These are phyloP conservation scores for Cryptococcus sp. DNA, from an alignment of 1,284 basidiomycete species.

Conservation along the genomic window DNA sequence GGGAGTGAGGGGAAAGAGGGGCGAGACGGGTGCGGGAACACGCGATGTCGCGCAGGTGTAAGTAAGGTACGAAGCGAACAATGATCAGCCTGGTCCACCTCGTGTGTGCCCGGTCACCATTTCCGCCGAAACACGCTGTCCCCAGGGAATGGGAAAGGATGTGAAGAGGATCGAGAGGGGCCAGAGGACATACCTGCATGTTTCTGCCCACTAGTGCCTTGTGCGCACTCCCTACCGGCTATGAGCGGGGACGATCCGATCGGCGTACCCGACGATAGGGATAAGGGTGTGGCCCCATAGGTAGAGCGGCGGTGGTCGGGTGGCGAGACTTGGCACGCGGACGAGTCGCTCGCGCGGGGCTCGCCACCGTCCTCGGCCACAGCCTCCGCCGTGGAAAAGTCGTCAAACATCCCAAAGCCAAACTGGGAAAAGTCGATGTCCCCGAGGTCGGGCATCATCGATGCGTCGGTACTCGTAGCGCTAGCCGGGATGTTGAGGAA, in stretches of 20 bases:
- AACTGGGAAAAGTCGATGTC: slow-evolving; percentile 6
- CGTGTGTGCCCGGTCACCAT: too few relatives aligned
- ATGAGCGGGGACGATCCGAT: background rate
- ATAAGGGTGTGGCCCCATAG: background rate
- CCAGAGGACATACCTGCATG: background rate
- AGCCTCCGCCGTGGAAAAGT: background rate
- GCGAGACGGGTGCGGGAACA: too few relatives aligned
- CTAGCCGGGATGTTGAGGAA: slow-evolving; percentile 11
- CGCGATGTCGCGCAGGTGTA: too few relatives aligned
- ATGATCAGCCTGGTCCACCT: too few relatives aligned
- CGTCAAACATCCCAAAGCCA: background rate
- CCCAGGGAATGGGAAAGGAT: background rate
- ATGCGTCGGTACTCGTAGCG: background rate
- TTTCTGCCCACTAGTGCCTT: slow-evolving; percentile 2
- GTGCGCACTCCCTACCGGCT: background rate
- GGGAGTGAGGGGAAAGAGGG: too few relatives aligned
- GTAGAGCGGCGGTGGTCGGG: background rate
- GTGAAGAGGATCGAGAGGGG: background rate
- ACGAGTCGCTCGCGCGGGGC: background rate
- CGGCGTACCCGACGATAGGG: background rate
- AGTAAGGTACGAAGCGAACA: too few relatives aligned
- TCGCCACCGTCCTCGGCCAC: background rate
- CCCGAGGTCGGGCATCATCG: slow-evolving; percentile 2
- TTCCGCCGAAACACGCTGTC: too few relatives aligned
- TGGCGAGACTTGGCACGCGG: background rate